These are phyloP conservation scores for Ceratocystis diversiconidia DNA, from an alignment of 2,329 filamentous ascomycete genomes.

Conservation along the genomic window DNA sequence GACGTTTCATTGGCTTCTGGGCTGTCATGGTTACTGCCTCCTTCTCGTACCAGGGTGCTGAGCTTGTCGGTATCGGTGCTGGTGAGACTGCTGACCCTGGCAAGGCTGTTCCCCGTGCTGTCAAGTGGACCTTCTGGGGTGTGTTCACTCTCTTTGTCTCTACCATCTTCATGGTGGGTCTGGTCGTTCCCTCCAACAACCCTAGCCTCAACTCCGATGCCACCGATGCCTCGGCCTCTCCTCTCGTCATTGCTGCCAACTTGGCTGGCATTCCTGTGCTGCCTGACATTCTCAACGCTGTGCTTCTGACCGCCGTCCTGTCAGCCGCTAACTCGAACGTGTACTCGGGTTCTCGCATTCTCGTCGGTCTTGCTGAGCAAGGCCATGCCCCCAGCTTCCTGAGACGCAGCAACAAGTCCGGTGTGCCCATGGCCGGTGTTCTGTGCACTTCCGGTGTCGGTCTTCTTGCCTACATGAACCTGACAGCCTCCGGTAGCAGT, in stretches of 20 bases:
- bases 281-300: conserved; percentile 59
- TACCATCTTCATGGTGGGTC: conserved; percentile 55
- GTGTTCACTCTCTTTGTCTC: conserved; percentile 55
- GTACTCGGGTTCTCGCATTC: conserved; percentile 55
- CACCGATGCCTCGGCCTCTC: conserved; percentile 49
- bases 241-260: conserved; percentile 46
- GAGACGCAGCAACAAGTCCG: conserved; percentile 42
- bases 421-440: conserved; percentile 48
- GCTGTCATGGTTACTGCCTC: conserved; percentile 52
- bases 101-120: conserved; percentile 57
- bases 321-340: conserved; percentile 67
- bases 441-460: conserved; percentile 42
- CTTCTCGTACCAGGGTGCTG: conserved; percentile 60
- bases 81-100: conserved; percentile 61
- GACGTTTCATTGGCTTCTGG: conserved; percentile 57
- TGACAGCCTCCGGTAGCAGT: conserved; percentile 40
- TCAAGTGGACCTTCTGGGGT: conserved; percentile 61
- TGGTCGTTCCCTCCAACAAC: conserved; percentile 53
- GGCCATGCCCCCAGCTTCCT: conserved; percentile 48
- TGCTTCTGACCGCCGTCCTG: conserved; percentile 63
- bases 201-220: conserved; percentile 35
- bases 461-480: conserved; percentile 53
- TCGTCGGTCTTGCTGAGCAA: conserved; percentile 51
- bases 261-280: conserved; percentile 50
- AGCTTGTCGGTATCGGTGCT: conserved; percentile 64